These are phyloP conservation scores for Euphorbia pulcherrima DNA, from an alignment of 345 rosid genomes.

Conservation along the genomic window DNA sequence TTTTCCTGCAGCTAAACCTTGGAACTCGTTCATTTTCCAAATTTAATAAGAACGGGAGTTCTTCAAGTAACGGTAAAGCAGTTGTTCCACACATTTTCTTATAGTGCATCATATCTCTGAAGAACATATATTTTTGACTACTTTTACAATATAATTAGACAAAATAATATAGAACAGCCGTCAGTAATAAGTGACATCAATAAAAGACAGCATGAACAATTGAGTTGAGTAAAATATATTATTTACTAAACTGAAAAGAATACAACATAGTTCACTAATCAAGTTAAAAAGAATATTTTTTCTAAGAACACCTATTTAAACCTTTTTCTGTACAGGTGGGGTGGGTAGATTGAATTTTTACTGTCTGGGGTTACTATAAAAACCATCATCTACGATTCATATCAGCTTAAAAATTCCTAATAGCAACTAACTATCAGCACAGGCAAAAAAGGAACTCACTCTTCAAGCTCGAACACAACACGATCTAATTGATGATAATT, in stretches of 20 bases:
- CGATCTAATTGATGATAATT: background rate
- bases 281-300: background rate
- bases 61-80: no score
- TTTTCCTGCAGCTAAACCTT: no score
- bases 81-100: no score
- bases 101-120: no score
- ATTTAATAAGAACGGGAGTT: no score
- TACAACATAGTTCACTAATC: background rate
- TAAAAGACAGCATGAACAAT: background rate
- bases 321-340: background rate
- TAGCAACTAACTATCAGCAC: background rate
- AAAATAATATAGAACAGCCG: no score
- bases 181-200: background rate
- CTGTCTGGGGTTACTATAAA: background rate
- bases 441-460: background rate
- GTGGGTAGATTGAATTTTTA: background rate
- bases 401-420: slow-evolving; percentile 12
- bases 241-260: slow-evolving; percentile 4
- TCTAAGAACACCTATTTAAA: slow-evolving; percentile 9
- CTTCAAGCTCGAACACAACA: background rate
- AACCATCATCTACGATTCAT: background rate
- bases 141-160: no score
- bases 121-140: no score
- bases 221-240: background rate
- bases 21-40: no score